Base-by-base conservation (phyloP, 2,329 filamentous ascomycete species). In the Byssochlamys sp. region DNA sequence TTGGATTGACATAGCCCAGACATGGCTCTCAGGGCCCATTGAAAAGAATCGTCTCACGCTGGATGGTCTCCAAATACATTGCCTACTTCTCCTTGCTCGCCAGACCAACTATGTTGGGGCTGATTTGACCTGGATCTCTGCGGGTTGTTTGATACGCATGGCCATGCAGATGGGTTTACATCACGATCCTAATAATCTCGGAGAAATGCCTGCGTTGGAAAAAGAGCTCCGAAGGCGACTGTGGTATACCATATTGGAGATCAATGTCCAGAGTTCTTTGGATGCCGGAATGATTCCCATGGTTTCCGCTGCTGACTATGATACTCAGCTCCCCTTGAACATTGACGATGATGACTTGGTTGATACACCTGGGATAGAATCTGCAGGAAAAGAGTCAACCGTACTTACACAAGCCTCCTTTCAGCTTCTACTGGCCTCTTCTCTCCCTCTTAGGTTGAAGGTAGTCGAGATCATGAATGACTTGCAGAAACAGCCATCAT, bases 1-100 rank as follows among this genome's bases (percentile, higher is more conserved):
- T 28, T 86, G 83, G 83, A 69, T 84, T 0, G 80, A 81, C 56
- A 81, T 84, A 60, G 82, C 78, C 0, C 79, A 82, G 51, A 76
- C 76, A 0, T 86, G 80, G 80, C 55, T 81, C 0, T 77, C 78
- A 0, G 75, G 77, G 4, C 83, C 83, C 0, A 71, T 78, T 2
- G 79, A 78, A 63, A 86, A 85, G 59, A 73, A 76, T 14, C 70
- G 76, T 0, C 70, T 85, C 0, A 76, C 71, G 1, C 69, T 84
- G 0, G 75, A 77, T 29, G 75, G 72, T n/a, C 59, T 86, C 0
- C 83, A 86, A 58, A 64, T 72, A 67, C 59, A 66, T 9, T 66
- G 73, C 5, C 65, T 78, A 0, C 61, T 76, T 2, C 58, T 77
- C 2, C 28, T 77, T 4, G 73, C 74, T 11, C 69, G 71, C 14